Evolutionary conservation across 257 asterid species (phyloP), one percentile per base, ranked within the genome.

Genomic region (Paulownia fortunei): DNA sequence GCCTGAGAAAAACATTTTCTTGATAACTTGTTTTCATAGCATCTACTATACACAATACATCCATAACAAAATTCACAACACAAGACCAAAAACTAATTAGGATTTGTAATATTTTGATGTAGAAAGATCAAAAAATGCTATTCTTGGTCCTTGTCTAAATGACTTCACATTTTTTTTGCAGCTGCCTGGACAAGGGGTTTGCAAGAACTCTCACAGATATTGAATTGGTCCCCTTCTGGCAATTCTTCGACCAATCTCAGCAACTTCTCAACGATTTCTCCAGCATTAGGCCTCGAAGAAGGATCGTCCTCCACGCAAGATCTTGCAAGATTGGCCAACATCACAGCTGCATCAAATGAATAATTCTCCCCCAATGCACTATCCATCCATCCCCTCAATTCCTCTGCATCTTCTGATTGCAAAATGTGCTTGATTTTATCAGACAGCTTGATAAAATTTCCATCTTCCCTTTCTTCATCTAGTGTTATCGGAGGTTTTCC

Each of bases 231-330:
- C 23, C 76, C 80, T 56, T 75, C 88, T 8, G 83, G 80, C 54
- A 78, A 60, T 42, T 90, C 94, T n/a, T 93, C 92, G 7, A 90
- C 92, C 81, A 94, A 73, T 73, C 87, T 84, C 77, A 90, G 67
- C 80, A 93, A 65, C 80, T 89, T 93, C 74, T 90, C 96, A 0
- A 90, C 89, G 0, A 93, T 87, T 52, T 93, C 98, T 6, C 92
- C 94, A 1, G 97, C 97, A 72, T 79, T 90, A 46, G 98, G 98
- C 83, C 98, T 82, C 51, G 51, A 73, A 26, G 76, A 44, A 0
- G 87, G 84, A 7, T 94, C 97, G 1, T 92, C 91, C 47, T 92
- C 97, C 58, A 90, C 89, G 64, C 98, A 94, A 10, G 93, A 83
- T 72, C 90, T 82, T 0, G 97, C 98, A 0, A 94, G 76, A 44